These are phyloP conservation scores for Spirogloea muscicola DNA, from an alignment of 139 green algal genomes.

Conservation along the genomic window DNA sequence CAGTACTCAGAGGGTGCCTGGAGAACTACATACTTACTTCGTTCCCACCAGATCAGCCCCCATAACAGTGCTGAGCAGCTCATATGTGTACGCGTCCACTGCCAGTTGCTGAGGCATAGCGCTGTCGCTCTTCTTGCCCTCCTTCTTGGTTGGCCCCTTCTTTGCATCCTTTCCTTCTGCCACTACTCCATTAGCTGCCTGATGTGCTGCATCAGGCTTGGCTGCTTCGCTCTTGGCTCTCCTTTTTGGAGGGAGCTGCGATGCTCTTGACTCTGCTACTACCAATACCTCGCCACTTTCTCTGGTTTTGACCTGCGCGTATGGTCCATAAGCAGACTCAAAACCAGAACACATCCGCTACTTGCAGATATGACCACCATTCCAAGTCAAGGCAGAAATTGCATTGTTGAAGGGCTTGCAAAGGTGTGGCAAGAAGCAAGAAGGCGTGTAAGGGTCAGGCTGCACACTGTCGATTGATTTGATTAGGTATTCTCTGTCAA, in stretches of 20 bases:
- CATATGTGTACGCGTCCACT: conserved; percentile 49
- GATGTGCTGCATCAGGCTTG: background rate
- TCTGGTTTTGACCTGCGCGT: conserved; percentile 57
- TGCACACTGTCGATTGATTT: too few relatives aligned
- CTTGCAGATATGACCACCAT: too few relatives aligned
- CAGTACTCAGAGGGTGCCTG: background rate
- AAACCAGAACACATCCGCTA: too few relatives aligned
- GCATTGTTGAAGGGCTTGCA: too few relatives aligned
- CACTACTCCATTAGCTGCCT: background rate
- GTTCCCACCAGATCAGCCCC: conserved; percentile 77
- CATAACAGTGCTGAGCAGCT: conserved; percentile 69
- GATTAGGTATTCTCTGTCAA: too few relatives aligned
- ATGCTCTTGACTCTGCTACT: conserved; percentile 77
- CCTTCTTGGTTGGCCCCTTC: background rate
- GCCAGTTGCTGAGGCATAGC: background rate
- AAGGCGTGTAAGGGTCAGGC: too few relatives aligned
- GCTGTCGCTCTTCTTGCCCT: background rate
- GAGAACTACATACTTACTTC: conserved; percentile 20
- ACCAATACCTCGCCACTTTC: conserved; percentile 69
- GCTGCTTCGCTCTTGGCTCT: conserved; percentile 32
- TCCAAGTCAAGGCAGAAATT: too few relatives aligned
- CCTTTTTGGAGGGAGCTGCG: conserved; percentile 62
- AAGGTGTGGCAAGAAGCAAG: too few relatives aligned
- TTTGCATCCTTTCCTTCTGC: conserved; percentile 3
- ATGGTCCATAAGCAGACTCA: too few relatives aligned